These are phyloP conservation scores for Friedmanniomyces endolithicus DNA, from an alignment of 495 filamentous ascomycete genomes.

Conservation along the genomic window DNA sequence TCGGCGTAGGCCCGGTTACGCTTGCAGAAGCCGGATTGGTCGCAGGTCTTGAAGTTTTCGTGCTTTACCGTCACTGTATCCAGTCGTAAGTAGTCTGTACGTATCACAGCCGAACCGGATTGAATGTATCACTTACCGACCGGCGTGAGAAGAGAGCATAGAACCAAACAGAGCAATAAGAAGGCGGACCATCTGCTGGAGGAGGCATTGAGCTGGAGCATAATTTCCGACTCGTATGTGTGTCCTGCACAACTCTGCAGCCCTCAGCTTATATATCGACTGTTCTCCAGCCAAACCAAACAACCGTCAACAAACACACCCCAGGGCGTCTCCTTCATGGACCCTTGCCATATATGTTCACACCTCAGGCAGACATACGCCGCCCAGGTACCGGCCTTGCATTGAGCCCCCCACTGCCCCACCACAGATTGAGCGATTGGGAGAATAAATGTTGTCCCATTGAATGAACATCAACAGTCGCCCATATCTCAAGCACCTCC, in stretches of 20 bases:
- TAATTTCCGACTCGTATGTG: not conserved
- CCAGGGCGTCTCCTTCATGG: too few relatives aligned
- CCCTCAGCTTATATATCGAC: too few relatives aligned
- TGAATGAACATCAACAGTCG: constrained; percentile 25
- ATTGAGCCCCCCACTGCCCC: not conserved
- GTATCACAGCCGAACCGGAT: too few relatives aligned
- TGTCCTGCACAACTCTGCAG: not conserved
- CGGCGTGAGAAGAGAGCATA: constrained; percentile 24
- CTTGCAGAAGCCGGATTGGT: constrained; percentile 90
- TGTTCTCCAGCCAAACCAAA: not conserved
- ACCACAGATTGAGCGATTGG: not conserved
- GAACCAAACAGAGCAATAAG: not conserved
- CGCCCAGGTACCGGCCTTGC: too few relatives aligned
- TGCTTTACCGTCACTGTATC: constrained; percentile 70
- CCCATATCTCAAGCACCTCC: constrained; percentile 36
- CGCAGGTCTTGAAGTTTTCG: constrained; percentile 90
- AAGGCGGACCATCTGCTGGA: constrained; percentile 10
- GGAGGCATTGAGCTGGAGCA: constrained; percentile 3
- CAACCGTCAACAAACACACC: not conserved
- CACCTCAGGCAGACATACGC: not conserved
- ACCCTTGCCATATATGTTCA: not conserved
- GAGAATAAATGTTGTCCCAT: not conserved
- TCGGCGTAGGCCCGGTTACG: constrained; percentile 87
- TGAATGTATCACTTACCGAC: constrained; percentile 21
- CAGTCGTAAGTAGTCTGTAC: not conserved